A percentile compares a stretch with the other conserved stretches of the same genome.
phyloP scores from a whole-genome alignment of 805 yeast species.

The Cyberlindnera mycetangii region DNA sequence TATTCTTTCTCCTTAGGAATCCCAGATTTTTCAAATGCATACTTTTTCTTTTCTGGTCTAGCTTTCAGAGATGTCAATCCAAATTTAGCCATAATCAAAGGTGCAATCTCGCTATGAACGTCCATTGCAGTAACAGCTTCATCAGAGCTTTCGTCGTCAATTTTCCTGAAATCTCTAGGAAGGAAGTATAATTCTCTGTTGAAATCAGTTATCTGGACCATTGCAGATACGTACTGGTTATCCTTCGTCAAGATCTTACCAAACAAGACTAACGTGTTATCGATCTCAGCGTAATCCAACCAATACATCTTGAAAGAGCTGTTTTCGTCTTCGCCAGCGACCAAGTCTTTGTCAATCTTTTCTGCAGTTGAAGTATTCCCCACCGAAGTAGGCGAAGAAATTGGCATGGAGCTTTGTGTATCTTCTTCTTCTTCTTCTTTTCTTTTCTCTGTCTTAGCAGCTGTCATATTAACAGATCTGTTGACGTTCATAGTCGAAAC shows the following conservation, averaged over 20 bases:
- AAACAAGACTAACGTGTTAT: conserved; percentile 63
- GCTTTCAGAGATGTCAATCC: conserved; percentile 64
- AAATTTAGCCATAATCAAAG: conserved; percentile 57
- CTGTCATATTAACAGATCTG: conserved; percentile 40
- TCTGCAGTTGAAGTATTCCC: conserved; percentile 13
- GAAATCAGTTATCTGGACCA: conserved; percentile 71
- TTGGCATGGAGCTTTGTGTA: conserved; percentile 7
- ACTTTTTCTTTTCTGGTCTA: conserved; percentile 69
- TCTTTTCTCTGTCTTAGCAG: conserved; percentile 21
- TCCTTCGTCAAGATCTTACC: conserved; percentile 72
- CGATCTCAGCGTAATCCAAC: conserved; percentile 85
- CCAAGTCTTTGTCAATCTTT: conserved; percentile 21
- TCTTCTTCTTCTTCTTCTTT: conserved; percentile 10
- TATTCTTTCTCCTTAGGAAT: conserved; percentile 81
- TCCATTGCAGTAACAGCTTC: conserved; percentile 53
- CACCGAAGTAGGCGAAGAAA: conserved; percentile 20
- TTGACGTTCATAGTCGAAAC: conserved; percentile 40
- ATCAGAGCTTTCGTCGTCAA: conserved; percentile 39
- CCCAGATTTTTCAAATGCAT: conserved; percentile 83
- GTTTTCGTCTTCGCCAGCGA: conserved; percentile 28
- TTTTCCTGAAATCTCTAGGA: conserved; percentile 56
- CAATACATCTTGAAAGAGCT: conserved; percentile 72
- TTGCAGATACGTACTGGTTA: conserved; percentile 62
- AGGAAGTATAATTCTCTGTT: conserved; percentile 72
- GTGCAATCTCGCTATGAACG: conserved; percentile 73